Percentiles rank a stretch among this genome's conserved stretches.
These are phyloP conservation scores for Penicillium palitans DNA, from an alignment of 2,329 filamentous ascomycete genomes.

Conservation along the genomic window DNA sequence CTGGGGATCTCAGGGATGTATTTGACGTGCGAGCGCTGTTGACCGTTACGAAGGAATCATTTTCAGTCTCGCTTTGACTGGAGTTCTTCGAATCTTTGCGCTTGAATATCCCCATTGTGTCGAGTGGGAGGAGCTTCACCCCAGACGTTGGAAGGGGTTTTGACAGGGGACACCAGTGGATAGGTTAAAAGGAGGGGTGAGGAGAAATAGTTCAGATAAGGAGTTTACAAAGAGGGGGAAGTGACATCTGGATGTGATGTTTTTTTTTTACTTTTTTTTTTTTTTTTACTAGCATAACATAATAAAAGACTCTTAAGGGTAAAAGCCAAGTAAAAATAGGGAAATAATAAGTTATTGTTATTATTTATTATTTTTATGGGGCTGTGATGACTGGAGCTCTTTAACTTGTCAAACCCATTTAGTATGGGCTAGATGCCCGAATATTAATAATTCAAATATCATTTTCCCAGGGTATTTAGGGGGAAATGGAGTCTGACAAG, in stretches of 20 bases:
- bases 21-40: slow-evolving; percentile 48
- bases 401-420: not conserved
- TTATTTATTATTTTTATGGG: slow-evolving; percentile 14
- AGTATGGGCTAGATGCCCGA: not conserved
- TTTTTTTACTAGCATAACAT: not conserved
- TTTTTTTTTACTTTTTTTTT: not conserved
- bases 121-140: slow-evolving; percentile 6
- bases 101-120: slow-evolving; percentile 49
- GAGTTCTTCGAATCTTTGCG: slow-evolving; percentile 48
- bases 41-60: slow-evolving; percentile 41
- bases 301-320: not conserved
- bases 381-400: not conserved
- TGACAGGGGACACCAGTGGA: not conserved
- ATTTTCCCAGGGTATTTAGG: not conserved
- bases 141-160: not conserved
- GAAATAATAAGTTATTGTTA: not conserved
- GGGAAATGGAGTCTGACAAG: not conserved
- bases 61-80: slow-evolving; percentile 35
- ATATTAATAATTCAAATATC: not conserved
- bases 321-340: slow-evolving; percentile 1
- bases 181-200: slow-evolving; percentile 1
- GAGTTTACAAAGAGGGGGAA: slow-evolving; percentile 1
- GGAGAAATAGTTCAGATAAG: slow-evolving; percentile 1
- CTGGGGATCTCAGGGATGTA: slow-evolving; percentile 53
- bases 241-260: slow-evolving; percentile 2